Evolutionary conservation across 805 yeast species (phyloP).

Genomic region (Schwanniomyces occidentalis): DNA sequence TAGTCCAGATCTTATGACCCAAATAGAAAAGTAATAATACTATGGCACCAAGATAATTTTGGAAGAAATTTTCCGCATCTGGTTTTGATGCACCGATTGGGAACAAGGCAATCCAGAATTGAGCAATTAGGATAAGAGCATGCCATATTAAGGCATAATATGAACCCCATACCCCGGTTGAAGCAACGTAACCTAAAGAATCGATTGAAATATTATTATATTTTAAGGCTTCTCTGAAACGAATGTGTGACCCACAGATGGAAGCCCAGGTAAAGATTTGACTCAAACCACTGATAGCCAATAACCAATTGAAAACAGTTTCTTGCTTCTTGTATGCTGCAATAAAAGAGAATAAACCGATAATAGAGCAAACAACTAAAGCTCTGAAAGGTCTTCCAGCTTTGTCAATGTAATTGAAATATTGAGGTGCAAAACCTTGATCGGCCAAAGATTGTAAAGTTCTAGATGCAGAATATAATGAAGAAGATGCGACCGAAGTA

Average conservation of each 20-base stretch:
- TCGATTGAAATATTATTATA: slow-evolving; percentile 25
- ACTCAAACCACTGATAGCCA: slow-evolving; percentile 42
- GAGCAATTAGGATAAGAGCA: slow-evolving; percentile 38
- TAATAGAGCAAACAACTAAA: slow-evolving; percentile 31
- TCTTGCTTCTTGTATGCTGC: slow-evolving; percentile 42
- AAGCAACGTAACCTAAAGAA: slow-evolving; percentile 35
- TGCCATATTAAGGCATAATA: slow-evolving; percentile 32
- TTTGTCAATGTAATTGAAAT: slow-evolving; percentile 41
- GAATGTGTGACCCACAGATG: slow-evolving; percentile 39
- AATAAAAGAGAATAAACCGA: slow-evolving; percentile 40
- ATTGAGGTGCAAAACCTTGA: slow-evolving; percentile 42
- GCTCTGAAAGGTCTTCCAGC: slow-evolving; percentile 43
- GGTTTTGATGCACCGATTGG: slow-evolving; percentile 33
- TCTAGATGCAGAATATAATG: slow-evolving; percentile 44
- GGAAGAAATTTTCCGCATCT: slow-evolving; percentile 30
- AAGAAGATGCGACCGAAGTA: slow-evolving; percentile 43
- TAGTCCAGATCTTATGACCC: slow-evolving; percentile 33
- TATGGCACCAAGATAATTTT: slow-evolving; percentile 33
- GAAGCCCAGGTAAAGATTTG: slow-evolving; percentile 45
- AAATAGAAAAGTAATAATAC: slow-evolving; percentile 31
- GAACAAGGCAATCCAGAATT: slow-evolving; percentile 46
- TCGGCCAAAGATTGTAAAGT: slow-evolving; percentile 43
- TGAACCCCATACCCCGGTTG: slow-evolving; percentile 44
- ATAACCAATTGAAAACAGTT: slow-evolving; percentile 43
- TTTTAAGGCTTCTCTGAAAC: slow-evolving; percentile 42